Evolutionary conservation across 2,329 filamentous ascomycete genomes (phyloP), one percentile per base, ranked within the genome.

Genomic region (Cytospora leucostoma): DNA sequence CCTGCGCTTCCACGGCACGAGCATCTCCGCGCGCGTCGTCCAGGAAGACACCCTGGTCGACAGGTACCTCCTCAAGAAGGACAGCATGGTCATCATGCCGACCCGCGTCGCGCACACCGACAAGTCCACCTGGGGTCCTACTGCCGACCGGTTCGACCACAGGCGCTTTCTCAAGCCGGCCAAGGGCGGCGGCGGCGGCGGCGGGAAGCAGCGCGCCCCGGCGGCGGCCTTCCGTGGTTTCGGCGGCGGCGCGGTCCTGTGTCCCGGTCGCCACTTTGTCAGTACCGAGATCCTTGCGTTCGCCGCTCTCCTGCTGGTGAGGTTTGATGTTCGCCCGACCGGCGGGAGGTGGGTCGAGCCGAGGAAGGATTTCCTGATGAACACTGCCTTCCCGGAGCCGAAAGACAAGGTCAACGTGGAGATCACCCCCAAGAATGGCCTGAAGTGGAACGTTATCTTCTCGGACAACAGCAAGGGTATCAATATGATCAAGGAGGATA

Each of bases 1-100:
- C 0, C 68, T 80, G 7, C 74, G 78, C 1, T 67, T 69, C 54
- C 71, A 72, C 40, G 71, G 70, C 55, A 73, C 74, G 4, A 73
- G 74, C 27, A 69, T 73, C 17, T 74, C 72, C 27, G 50, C 27
- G 4, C 56, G 61, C 13, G 27, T 59, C 21, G 50, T 63, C 7
- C 38, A 59, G 11, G 55, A 65, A 2, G 53, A 55, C 5, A 7
- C 35, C 17, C 61, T 68, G 19, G 58, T 60, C 2, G 40, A 27
- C 12, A 54, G 61, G 6, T 65, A 62, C 19, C 61, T 58, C 7
- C 19, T 66, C 2, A 66, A 64, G 34, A 66, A 68, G 15, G 60
- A 59, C 5, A 37, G 50, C 13, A 67, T 53, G 1, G 54, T 66
- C 6, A 53, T 62, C 34, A 57, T 40, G 1, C 40, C 47, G 4